phyloP scores from a whole-genome alignment of 768 basidiomycete genomes.

The Roridomyces roridus region DNA sequence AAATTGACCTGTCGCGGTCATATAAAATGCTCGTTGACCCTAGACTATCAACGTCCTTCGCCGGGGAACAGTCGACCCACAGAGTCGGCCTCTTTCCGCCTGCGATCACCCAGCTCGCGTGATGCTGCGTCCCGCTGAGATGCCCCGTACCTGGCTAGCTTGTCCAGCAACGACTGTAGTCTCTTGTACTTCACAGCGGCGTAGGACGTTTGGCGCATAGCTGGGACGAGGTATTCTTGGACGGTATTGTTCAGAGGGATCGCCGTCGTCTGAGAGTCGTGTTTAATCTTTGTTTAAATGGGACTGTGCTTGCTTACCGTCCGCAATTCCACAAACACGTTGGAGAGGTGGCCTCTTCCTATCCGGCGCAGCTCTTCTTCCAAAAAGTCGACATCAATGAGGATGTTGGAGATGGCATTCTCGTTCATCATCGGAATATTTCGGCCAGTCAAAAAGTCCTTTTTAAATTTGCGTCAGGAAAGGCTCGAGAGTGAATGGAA shows the following conservation, averaged over 20 bases:
- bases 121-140: constrained; percentile 63
- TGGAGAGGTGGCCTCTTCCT: constrained; percentile 70
- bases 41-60: constrained; percentile 60
- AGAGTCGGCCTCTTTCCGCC: constrained; percentile 79
- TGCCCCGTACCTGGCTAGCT: constrained; percentile 72
- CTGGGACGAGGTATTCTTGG: constrained; percentile 79
- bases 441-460: constrained; percentile 82
- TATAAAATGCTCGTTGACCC: constrained; percentile 36
- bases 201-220: constrained; percentile 71
- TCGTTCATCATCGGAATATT: constrained; percentile 86
- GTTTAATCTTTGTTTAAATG: too few relatives aligned
- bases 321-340: constrained; percentile 82
- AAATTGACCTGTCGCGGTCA: constrained; percentile 31
- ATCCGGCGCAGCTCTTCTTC: constrained; percentile 85
- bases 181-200: constrained; percentile 70
- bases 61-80: constrained; percentile 78
- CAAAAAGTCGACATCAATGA: constrained; percentile 87
- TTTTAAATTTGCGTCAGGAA: not conserved
- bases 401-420: constrained; percentile 84
- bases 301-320: constrained; percentile 46
- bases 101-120: constrained; percentile 71
- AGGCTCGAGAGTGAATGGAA: not conserved
- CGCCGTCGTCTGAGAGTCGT: constrained; percentile 60
- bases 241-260: constrained; percentile 78
- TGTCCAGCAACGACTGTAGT: constrained; percentile 78